Evolutionary conservation across 2,329 filamentous ascomycete genomes (phyloP).

Genomic region (Diaporthe amygdali): DNA sequence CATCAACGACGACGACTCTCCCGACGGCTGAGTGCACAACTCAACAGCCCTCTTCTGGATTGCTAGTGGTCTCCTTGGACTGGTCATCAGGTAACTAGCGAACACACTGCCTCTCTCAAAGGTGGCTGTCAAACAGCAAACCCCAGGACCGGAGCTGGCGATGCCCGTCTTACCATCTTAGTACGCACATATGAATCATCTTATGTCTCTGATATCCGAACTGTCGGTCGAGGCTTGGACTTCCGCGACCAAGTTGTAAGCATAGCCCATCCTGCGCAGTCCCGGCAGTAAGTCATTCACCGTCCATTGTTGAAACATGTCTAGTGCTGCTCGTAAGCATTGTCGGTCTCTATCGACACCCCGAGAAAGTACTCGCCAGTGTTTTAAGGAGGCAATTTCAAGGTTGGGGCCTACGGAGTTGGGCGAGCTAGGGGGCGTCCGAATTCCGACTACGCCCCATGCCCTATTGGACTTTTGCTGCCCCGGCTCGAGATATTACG

Average conservation of each 20-base stretch:
- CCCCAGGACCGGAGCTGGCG: not conserved
- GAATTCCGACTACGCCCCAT: not conserved
- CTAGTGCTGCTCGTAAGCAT: not conserved
- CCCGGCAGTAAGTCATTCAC: not conserved
- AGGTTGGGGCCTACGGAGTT: not conserved
- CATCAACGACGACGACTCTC: not conserved
- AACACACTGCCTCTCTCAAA: not conserved
- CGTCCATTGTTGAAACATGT: not conserved
- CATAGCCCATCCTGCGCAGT: not conserved
- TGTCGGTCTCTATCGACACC: not conserved
- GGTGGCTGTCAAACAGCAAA: not conserved
- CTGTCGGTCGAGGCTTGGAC: not conserved
- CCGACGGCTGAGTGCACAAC: not conserved
- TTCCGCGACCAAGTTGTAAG: not conserved
- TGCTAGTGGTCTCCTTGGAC: no score
- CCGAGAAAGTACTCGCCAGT: not conserved
- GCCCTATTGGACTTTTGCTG: not conserved
- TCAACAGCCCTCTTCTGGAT: not conserved
- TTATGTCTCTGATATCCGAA: not conserved
- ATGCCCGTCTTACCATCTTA: not conserved
- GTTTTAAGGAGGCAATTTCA: constrained; percentile 1
- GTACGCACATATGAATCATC: not conserved
- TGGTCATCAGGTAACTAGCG: not conserved
- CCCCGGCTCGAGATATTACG: not conserved
- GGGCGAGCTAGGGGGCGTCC: not conserved